Percentiles rank a stretch among this genome's conserved stretches.
phyloP scores from a whole-genome alignment of 2,329 filamentous ascomycete genomes.

The Penicillium sp. region DNA sequence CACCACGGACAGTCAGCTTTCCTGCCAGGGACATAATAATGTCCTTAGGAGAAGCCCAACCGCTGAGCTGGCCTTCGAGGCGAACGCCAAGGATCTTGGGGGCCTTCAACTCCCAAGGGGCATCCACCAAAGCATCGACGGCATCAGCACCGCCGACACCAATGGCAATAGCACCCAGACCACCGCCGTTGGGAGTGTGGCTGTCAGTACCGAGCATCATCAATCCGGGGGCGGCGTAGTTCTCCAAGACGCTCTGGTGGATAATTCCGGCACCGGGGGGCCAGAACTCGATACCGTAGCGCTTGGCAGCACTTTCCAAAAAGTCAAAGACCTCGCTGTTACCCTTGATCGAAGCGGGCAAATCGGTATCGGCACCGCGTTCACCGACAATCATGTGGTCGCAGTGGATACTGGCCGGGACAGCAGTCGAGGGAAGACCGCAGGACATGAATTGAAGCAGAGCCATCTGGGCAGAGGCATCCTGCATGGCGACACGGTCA shows the following conservation, averaged over 20 bases:
- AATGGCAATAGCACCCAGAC: constrained; percentile 93
- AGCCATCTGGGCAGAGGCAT: constrained; percentile 98
- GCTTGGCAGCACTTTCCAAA: constrained; percentile 85
- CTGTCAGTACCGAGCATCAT: constrained; percentile 99
- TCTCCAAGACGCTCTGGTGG: constrained; percentile 96
- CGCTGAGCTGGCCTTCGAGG: constrained; percentile 68
- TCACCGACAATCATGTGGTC: constrained; percentile 98
- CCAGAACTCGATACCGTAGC: constrained; percentile 95
- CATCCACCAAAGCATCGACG: constrained; percentile 92
- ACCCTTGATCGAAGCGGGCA: constrained; percentile 79
- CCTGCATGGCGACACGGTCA: constrained; percentile 97
- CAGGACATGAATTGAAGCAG: constrained; percentile 98
- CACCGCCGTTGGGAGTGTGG: constrained; percentile 92
- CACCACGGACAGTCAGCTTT: constrained; percentile 85
- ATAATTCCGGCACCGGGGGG: constrained; percentile 92
- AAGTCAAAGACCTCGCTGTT: constrained; percentile 99
- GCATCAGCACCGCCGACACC: constrained; percentile 97
- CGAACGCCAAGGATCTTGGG: constrained; percentile 64
- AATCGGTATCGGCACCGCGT: constrained; percentile 81
- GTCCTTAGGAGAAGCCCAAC: constrained; percentile 95
- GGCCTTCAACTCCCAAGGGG: constrained; percentile 96
- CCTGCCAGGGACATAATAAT: constrained; percentile 89
- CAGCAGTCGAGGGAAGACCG: constrained; percentile 81
- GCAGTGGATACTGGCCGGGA: constrained; percentile 97
- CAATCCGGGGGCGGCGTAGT: constrained; percentile 92